A percentile compares a stretch with the other conserved stretches of the same genome.
phyloP scores from a whole-genome alignment of 805 yeast genomes.

The Pichia occidentalis region DNA sequence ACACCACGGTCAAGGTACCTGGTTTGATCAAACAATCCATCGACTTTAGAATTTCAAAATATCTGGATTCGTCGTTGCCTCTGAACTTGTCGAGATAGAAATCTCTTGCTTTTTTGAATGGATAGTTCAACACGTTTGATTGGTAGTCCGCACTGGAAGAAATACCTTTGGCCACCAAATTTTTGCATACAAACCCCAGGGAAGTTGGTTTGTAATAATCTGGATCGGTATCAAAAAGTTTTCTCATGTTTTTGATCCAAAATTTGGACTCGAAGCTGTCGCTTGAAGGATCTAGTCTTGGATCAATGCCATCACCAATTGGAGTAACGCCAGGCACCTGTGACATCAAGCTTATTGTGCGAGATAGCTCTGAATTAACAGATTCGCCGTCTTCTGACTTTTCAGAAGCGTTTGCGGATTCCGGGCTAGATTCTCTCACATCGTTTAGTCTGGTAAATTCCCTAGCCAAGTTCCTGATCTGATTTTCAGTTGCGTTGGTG shows the following conservation, averaged over 20 bases:
- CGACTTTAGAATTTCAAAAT: constrained; percentile 44
- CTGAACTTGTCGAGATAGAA: constrained; percentile 9
- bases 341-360: constrained; percentile 41
- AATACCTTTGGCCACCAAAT: constrained; percentile 51
- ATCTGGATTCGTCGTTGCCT: constrained; percentile 23
- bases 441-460: too few relatives aligned
- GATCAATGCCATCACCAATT: constrained; percentile 13
- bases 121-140: constrained; percentile 41
- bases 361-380: too few relatives aligned
- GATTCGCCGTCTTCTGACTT: too few relatives aligned
- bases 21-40: constrained; percentile 57
- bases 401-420: too few relatives aligned
- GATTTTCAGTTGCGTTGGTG: too few relatives aligned
- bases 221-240: constrained; percentile 41
- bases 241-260: constrained; percentile 57
- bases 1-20: constrained; percentile 59
- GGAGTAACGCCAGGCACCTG: constrained; percentile 43
- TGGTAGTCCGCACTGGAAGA: constrained; percentile 58
- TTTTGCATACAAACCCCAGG: constrained; percentile 49
- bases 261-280: constrained; percentile 46
- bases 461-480: too few relatives aligned
- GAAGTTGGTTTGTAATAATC: constrained; percentile 57
- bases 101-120: constrained; percentile 24
- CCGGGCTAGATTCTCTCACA: too few relatives aligned
- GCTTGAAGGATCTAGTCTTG: constrained; percentile 45